Conservation (phyloP, 2,329 filamentous ascomycete species). For the Massarina eburnea region DNA sequence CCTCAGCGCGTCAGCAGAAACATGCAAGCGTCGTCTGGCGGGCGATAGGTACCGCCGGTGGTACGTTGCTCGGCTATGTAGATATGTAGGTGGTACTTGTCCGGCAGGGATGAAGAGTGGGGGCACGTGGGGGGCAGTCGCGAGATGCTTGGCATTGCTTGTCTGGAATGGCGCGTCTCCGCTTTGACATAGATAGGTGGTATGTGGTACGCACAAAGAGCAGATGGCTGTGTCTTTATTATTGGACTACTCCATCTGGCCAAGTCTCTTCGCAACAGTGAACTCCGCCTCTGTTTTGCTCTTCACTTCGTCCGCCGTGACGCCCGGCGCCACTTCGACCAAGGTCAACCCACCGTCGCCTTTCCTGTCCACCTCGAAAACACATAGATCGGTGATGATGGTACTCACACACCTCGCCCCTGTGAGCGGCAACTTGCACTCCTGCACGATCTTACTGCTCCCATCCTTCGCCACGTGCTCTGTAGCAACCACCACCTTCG, state of each 20-base stretch:
- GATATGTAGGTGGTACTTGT: too few relatives aligned
- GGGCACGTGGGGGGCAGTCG: too few relatives aligned
- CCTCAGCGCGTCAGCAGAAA: too few relatives aligned
- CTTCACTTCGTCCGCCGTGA: slow-evolving; percentile 84
- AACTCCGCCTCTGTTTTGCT: slow-evolving; percentile 86
- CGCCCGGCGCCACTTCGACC: slow-evolving; percentile 80
- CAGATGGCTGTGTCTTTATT: too few relatives aligned
- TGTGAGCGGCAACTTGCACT: slow-evolving; percentile 41
- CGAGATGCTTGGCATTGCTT: too few relatives aligned
- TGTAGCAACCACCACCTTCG: slow-evolving; percentile 91
- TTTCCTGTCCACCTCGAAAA: slow-evolving; percentile 66
- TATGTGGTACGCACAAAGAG: too few relatives aligned
- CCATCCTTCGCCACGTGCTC: slow-evolving; percentile 95
- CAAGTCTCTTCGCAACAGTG: slow-evolving; percentile 72
- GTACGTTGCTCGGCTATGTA: too few relatives aligned
- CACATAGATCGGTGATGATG: slow-evolving; percentile 45
- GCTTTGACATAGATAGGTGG: too few relatives aligned
- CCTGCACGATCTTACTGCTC: slow-evolving; percentile 85
- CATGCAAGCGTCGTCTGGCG: too few relatives aligned
- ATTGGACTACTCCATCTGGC: slow-evolving; percentile 69
- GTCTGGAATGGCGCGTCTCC: too few relatives aligned
- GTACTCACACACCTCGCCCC: slow-evolving; percentile 40
- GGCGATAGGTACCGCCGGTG: too few relatives aligned
- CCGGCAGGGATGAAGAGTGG: too few relatives aligned
- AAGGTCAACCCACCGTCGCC: slow-evolving; percentile 66